A percentile compares a stretch with the other conserved stretches of the same genome.
phyloP scores from a whole-genome alignment of 2,329 filamentous ascomycete species.

The Aureobasidium leucospermi region DNA sequence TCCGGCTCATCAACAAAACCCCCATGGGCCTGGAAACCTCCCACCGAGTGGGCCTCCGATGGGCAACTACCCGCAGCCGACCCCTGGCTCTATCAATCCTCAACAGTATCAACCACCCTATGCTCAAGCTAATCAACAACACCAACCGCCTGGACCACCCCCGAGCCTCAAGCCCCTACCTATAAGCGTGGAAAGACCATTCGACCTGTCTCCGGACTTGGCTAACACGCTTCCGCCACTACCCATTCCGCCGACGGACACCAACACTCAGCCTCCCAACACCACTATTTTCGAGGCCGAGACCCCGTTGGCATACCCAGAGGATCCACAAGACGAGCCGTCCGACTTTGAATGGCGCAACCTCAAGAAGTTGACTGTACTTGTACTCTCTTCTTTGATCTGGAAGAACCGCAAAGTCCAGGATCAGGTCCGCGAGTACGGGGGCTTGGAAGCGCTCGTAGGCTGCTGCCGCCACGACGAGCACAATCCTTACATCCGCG shows the following conservation, averaged over 20 bases:
- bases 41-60: too few species aligned
- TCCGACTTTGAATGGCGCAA: slow-evolving; percentile 68
- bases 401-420: slow-evolving; percentile 83
- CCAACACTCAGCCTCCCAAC: slow-evolving; percentile 31
- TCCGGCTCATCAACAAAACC: not conserved
- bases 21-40: not conserved
- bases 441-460: slow-evolving; percentile 79
- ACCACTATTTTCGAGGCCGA: slow-evolving; percentile 35
- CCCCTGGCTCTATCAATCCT: too few species aligned
- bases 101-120: too few species aligned
- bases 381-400: slow-evolving; percentile 80
- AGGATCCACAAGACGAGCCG: slow-evolving; percentile 52
- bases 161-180: slow-evolving; percentile 21
- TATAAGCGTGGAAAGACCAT: slow-evolving; percentile 57
- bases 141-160: too few species aligned
- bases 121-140: too few species aligned
- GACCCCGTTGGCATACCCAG: slow-evolving; percentile 32
- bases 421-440: slow-evolving; percentile 75
- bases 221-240: slow-evolving; percentile 33
- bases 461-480: slow-evolving; percentile 89
- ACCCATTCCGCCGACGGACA: slow-evolving; percentile 33
- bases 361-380: slow-evolving; percentile 86
- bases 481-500: slow-evolving; percentile 88
- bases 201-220: slow-evolving; percentile 38
- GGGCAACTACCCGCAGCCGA: not conserved